Base-by-base conservation (phyloP, 2,329 filamentous ascomycete genomes). In the Arthrinium puccinioides region DNA sequence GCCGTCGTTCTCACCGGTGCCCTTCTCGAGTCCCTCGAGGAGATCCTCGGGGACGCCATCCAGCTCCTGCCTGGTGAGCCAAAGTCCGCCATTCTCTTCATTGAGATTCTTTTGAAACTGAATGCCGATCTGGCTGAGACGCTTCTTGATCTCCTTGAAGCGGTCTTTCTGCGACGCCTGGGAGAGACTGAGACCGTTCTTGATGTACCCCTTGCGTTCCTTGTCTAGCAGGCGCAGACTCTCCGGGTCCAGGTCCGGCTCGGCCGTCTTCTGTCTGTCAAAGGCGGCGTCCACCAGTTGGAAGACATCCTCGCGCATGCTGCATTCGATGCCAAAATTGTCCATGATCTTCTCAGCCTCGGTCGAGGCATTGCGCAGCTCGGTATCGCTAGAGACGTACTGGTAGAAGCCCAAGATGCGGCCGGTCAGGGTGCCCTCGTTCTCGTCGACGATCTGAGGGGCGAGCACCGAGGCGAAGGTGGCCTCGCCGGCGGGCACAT, bases 111-210 rank as follows among this genome's bases (percentile, higher is more conserved):
- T 88, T 54, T 84, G 77, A 60, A 87, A 87, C 39, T 79, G 70
- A 42, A 89, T 88, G 52, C 74, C 71, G 48, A 90, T 74, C 56
- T 83, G 74, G 46, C 79, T 84, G 39, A 92, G 66, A 10, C 84
- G 69, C 70, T 87, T 86, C 73, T 87, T 86, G 63, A 90, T 88
- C 60, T 83, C 83, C 68, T 88, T 90, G 72, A 90, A 90, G 30
- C 84, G 76, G 49, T 88, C 84, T 44, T 84, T 67, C 63, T 87
- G 68, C 5, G 72, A 66, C 2, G 84, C 84, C 18, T 76, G 74
- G 2, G 84, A 79, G 34, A 92, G 66, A 4, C 78, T 78, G 32
- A 92, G 64, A 11, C 86, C 86, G 57, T 87, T 88, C 37, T 76
- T 72, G 50, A 90, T 80, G 59, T 85, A 90, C 44, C 71, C 74